Base-by-base conservation (phyloP, 164 flowering plant species). In the Tinospora cordifolia region DNA sequence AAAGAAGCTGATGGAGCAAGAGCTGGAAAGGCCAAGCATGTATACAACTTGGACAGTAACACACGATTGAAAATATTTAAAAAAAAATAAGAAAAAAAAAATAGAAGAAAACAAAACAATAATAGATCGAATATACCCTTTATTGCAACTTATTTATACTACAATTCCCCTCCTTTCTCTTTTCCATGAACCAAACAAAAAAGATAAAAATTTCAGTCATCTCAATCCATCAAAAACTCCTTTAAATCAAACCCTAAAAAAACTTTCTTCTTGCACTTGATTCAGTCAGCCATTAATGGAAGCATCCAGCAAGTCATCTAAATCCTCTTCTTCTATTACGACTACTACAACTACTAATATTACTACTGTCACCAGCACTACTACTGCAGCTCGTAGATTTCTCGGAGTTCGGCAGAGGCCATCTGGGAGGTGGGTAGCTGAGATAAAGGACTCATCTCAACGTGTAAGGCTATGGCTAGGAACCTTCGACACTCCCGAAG, bases 361-460 rank as follows among this genome's bases (percentile, higher is more conserved):
- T 13, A 66, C 67, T n/a, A 14, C 67, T 21, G 40, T 67, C 69
- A 66, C 79, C 21, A 58, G 60, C 21, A 67, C 66, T 49, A 59
- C 44, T 51, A 64, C 36, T 30, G 69, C 39, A 8, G 19, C 17
- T 34, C 85, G 87, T 1, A 77, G 87, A 73, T 87, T 82, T 39
- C 83, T 89, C 0, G 91, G 94, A 15, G 94, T 89, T 10, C 63
- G 91, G 62, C 89, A 85, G 68, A 74, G 94, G 79, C 94, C 90
- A 0, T 89, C 94, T 0, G 94, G 91, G 4, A 76, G 94, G 75
- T 89, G 94, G 93, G 94, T 87, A 8, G 94, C 94, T 0, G 94
- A 89, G 76, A 87, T 89, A 76, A 89, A 89, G 71, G 94, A 89
- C 77, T 87, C 94, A 0, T 85, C 90, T 15, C 91, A 86, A 69